phyloP scores from a whole-genome alignment of 148 eudicot species.

The Chenopodium formosanum region DNA sequence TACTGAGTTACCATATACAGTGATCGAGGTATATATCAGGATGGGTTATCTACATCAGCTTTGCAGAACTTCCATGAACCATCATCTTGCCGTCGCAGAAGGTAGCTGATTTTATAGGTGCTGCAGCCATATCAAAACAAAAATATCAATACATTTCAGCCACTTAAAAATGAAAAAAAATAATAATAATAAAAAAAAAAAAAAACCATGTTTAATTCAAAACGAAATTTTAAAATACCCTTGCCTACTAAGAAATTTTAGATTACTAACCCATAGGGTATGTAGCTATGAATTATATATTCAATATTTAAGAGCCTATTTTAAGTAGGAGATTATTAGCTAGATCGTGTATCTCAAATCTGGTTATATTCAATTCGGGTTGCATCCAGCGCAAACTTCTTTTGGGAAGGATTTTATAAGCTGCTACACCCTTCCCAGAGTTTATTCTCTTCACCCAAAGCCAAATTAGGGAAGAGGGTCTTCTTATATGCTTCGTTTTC shows the following conservation, averaged over 20 bases:
- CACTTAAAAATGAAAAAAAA: not conserved
- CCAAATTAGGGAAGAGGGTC: too few relatives aligned
- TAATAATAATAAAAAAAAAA: too few relatives aligned
- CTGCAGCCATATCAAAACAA: slow-evolving; percentile 44
- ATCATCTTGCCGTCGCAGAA: slow-evolving; percentile 68
- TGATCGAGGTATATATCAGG: slow-evolving; percentile 29
- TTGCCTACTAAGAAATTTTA: not conserved
- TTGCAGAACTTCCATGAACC: slow-evolving; percentile 88
- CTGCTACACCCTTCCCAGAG: too few relatives aligned
- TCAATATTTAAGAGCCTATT: not conserved
- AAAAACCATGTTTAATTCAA: not conserved
- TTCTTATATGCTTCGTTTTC: too few relatives aligned
- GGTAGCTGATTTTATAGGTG: slow-evolving; percentile 68
- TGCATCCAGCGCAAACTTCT: too few relatives aligned
- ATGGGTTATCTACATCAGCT: slow-evolving; percentile 51
- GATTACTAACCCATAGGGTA: not conserved
- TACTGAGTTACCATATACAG: slow-evolving; percentile 12
- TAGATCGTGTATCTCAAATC: not conserved
- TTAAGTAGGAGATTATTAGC: too few relatives aligned
- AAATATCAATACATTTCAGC: not conserved
- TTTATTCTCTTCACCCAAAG: too few relatives aligned
- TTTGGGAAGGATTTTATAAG: too few relatives aligned
- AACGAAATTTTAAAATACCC: too few relatives aligned
- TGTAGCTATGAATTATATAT: not conserved
- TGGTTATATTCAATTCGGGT: too few relatives aligned